phyloP scores from a whole-genome alignment of 2,329 filamentous ascomycete species.

The Fusarium armeniacum region DNA sequence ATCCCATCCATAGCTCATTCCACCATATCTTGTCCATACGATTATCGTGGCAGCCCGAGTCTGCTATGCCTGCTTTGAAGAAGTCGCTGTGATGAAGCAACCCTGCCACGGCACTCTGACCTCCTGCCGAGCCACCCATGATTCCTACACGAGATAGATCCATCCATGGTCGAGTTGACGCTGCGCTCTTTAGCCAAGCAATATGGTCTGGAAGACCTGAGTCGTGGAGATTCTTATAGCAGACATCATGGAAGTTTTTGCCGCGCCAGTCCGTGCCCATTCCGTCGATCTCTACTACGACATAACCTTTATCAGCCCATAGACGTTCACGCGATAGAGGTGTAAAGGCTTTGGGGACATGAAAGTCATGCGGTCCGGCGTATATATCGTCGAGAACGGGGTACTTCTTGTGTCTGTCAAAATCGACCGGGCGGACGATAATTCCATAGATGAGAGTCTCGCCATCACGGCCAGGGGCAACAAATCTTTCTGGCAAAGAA shows the following conservation, averaged over 20 bases:
- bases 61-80: conserved; percentile 49
- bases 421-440: conserved; percentile 47
- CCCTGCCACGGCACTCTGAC: conserved; percentile 49
- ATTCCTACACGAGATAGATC: conserved; percentile 50
- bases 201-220: conserved; percentile 51
- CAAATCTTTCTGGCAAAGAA: conserved; percentile 46
- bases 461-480: conserved; percentile 47
- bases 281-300: conserved; percentile 51
- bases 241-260: conserved; percentile 52
- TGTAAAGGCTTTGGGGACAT: conserved; percentile 47
- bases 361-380: conserved; percentile 49
- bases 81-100: conserved; percentile 51
- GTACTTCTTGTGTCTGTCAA: conserved; percentile 47
- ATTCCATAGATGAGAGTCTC: conserved; percentile 49
- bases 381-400: conserved; percentile 52
- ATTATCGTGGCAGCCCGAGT: conserved; percentile 52
- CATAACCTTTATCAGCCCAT: conserved; percentile 51
- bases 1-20: conserved; percentile 54
- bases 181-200: conserved; percentile 50
- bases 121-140: conserved; percentile 51
- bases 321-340: conserved; percentile 30
- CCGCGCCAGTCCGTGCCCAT: conserved; percentile 53
- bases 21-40: conserved; percentile 53
- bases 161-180: conserved; percentile 49
- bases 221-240: conserved; percentile 51